phyloP scores from a whole-genome alignment of 2,329 filamentous ascomycete genomes.

The Geosmithia morbida region DNA sequence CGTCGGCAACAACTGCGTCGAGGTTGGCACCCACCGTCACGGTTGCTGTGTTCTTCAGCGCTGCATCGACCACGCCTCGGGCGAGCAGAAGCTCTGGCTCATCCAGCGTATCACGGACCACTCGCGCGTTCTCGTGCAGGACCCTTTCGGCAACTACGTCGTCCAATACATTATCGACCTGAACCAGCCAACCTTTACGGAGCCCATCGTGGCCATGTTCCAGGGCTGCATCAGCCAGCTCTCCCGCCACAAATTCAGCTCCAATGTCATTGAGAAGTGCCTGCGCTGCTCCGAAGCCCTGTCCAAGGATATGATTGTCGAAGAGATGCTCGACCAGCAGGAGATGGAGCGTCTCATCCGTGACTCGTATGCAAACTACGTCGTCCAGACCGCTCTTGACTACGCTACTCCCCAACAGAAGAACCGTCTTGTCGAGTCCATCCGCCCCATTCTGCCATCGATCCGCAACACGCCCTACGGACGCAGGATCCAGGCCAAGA shows the following conservation, averaged over 20 bases:
- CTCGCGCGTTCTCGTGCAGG: constrained; percentile 80
- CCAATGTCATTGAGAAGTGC: constrained; percentile 96
- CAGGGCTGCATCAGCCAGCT: constrained; percentile 52
- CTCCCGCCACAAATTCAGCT: constrained; percentile 97
- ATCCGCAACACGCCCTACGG: constrained; percentile 91
- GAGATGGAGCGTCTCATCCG: constrained; percentile 83
- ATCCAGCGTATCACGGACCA: constrained; percentile 79
- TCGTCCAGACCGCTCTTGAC: constrained; percentile 91
- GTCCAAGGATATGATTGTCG: constrained; percentile 68
- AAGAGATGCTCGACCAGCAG: constrained; percentile 58
- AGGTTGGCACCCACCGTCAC: constrained; percentile 91
- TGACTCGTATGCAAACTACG: constrained; percentile 93
- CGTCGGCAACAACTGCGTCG: constrained; percentile 73
- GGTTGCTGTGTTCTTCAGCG: constrained; percentile 96
- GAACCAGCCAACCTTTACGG: constrained; percentile 74
- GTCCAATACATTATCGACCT: constrained; percentile 97
- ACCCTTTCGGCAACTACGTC: constrained; percentile 97
- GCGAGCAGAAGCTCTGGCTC: constrained; percentile 74
- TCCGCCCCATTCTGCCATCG: constrained; percentile 69
- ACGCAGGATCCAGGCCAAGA: constrained; percentile 84
- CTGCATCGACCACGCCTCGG: constrained; percentile 93
- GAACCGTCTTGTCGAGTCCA: constrained; percentile 62
- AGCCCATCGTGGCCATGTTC: constrained; percentile 76
- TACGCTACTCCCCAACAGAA: constrained; percentile 64
- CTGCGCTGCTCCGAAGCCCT: constrained; percentile 66